These are phyloP conservation scores for Eimeria acervulina DNA, from an alignment of 169 alveolate genomes.

Conservation along the genomic window DNA sequence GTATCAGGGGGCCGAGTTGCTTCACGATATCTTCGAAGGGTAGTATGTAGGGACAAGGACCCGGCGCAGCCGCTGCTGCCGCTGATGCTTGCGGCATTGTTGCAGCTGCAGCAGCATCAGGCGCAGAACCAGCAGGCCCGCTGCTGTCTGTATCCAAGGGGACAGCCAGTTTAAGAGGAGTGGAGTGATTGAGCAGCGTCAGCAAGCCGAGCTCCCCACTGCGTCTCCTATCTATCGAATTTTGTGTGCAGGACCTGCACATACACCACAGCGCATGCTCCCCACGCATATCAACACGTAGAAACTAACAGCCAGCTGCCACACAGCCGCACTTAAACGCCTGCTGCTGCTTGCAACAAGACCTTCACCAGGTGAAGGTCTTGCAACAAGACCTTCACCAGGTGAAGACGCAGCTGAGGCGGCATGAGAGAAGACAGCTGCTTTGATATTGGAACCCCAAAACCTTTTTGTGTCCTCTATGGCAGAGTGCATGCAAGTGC, in stretches of 20 bases:
- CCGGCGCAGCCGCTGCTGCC: neutral
- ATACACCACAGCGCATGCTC: conserved; percentile 12
- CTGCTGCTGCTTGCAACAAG: too few species aligned
- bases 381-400: too few species aligned
- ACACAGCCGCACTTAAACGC: neutral
- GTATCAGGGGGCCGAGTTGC: neutral
- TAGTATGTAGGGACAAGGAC: conserved; percentile 21
- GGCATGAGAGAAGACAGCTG: neutral
- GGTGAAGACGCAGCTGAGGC: too few species aligned
- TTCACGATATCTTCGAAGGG: conserved; percentile 31
- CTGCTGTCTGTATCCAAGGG: conserved; percentile 10
- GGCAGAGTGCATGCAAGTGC: neutral
- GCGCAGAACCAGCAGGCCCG: neutral
- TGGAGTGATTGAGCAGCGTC: conserved; percentile 19
- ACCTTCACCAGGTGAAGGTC: too few species aligned
- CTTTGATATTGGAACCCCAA: neutral
- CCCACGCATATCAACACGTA: neutral
- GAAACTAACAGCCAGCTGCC: neutral
- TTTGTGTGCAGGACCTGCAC: conserved; percentile 9
- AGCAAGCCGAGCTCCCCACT: conserved; percentile 33
- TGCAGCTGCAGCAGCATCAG: neutral
- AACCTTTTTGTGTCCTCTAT: neutral
- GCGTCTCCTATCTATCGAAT: conserved; percentile 14
- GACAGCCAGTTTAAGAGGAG: neutral
- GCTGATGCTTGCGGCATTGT: neutral